phyloP scores from a whole-genome alignment of 192 early-diverging fungal genomes.

The Mortierella antarctica region DNA sequence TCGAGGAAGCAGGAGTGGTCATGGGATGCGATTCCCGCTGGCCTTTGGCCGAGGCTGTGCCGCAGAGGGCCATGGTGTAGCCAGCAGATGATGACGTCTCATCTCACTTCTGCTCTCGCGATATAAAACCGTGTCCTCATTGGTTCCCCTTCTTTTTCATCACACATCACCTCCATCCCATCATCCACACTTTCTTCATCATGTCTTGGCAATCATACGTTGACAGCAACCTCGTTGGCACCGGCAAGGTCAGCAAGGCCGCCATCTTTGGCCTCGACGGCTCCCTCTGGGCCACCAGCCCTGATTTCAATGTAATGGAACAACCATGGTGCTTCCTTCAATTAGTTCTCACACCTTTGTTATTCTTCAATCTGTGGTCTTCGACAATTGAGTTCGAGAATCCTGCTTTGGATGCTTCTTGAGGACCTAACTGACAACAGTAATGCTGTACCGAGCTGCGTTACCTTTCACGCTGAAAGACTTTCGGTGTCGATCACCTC shows the following conservation, averaged over 20 bases:
- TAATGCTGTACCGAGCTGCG: too few relatives aligned
- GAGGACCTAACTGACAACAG: too few relatives aligned
- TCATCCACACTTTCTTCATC: slow-evolving; percentile 38
- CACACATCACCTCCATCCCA: slow-evolving; percentile 15
- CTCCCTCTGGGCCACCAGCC: slow-evolving; percentile 82
- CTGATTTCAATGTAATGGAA: slow-evolving; percentile 74
- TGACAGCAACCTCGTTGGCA: slow-evolving; percentile 80
- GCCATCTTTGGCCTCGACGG: slow-evolving; percentile 90
- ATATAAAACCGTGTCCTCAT: slow-evolving; percentile 8
- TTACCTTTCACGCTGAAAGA: too few relatives aligned
- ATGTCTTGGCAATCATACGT: slow-evolving; percentile 90
- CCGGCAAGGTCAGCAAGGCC: slow-evolving; percentile 76
- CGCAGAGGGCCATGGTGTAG: too few relatives aligned
- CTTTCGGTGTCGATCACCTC: too few relatives aligned
- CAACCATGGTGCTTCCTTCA: neutral
- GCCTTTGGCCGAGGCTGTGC: too few relatives aligned
- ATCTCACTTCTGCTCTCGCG: neutral
- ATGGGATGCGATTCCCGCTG: too few relatives aligned
- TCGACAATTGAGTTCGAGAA: too few relatives aligned
- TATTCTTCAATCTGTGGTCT: too few relatives aligned
- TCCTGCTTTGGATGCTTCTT: too few relatives aligned
- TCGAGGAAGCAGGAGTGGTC: too few relatives aligned
- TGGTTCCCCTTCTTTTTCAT: slow-evolving; percentile 21
- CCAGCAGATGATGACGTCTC: slow-evolving; percentile 24
- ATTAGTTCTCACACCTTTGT: neutral